Conservation (phyloP, 1,284 basidiomycete species). For the Quambalaria eucalypti region DNA sequence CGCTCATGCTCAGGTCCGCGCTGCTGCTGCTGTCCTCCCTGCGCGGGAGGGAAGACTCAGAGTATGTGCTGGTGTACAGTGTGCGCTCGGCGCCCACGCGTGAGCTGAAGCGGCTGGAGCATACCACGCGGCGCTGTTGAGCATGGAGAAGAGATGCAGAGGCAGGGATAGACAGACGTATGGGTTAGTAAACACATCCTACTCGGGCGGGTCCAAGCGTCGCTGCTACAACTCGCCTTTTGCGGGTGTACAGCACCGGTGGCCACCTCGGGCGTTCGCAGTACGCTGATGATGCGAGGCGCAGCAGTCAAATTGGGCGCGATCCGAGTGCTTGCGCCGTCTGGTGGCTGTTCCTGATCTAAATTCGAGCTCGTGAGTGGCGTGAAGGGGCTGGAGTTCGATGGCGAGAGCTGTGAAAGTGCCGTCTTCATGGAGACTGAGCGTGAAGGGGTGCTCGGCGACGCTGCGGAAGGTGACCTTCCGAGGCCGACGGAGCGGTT, state of each 20-base stretch:
- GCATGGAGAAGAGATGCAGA: background rate
- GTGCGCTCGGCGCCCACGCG: slow-evolving; percentile 64
- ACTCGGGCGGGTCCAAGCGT: background rate
- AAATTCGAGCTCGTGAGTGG: too few species aligned
- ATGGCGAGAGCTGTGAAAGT: too few species aligned
- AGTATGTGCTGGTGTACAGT: slow-evolving; percentile 36
- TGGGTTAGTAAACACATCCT: background rate
- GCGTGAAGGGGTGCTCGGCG: too few species aligned
- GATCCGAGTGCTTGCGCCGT: slow-evolving; percentile 14
- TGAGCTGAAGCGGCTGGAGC: slow-evolving; percentile 73
- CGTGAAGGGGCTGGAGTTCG: too few species aligned
- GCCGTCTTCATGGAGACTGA: too few species aligned
- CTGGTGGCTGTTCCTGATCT: too few species aligned
- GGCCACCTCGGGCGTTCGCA: slow-evolving; percentile 30
- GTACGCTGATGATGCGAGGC: slow-evolving; percentile 22
- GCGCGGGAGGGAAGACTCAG: too few species aligned
- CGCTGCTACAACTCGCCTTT: slow-evolving; percentile 8
- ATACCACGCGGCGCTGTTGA: slow-evolving; percentile 60
- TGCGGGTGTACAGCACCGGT: slow-evolving; percentile 29
- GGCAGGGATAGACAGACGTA: background rate
- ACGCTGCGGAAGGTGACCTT: too few species aligned
- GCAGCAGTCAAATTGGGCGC: slow-evolving; percentile 28
- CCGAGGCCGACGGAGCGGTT: too few species aligned
- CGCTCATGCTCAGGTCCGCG: too few species aligned
- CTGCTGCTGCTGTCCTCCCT: too few species aligned